phyloP scores from a whole-genome alignment of 768 basidiomycete species.

The Leccinum arenicola region DNA sequence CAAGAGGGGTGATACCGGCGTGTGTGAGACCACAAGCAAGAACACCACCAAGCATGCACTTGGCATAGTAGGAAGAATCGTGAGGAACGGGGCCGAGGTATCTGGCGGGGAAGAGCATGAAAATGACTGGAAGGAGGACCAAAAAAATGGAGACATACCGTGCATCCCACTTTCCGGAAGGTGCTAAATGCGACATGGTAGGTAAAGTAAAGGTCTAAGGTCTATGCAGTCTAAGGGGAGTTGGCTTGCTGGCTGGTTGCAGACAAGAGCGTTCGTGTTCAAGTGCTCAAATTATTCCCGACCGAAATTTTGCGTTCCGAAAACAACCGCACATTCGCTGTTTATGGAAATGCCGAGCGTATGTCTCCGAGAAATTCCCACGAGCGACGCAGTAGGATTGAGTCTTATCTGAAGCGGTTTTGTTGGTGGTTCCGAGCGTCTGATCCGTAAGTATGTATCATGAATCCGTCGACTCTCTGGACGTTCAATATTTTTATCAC shows the following conservation, averaged over 20 bases:
- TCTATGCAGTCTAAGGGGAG: background rate
- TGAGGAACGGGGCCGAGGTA: constrained; percentile 13
- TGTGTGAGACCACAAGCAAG: constrained; percentile 9
- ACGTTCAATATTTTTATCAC: too few species aligned
- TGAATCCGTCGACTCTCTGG: too few species aligned
- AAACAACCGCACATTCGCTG: constrained; percentile 1
- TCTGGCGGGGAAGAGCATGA: background rate
- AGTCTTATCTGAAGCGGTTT: too few species aligned
- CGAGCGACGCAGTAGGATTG: background rate
- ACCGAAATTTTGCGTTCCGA: constrained; percentile 9
- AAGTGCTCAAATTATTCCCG: background rate
- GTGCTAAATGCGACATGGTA: constrained; percentile 15
- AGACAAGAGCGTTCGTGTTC: background rate
- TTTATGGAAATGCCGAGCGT: background rate
- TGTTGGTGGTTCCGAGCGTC: too few species aligned
- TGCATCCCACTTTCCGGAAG: constrained; percentile 18
- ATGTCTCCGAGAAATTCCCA: background rate
- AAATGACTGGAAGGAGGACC: background rate
- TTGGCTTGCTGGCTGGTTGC: background rate
- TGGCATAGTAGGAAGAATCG: constrained; percentile 11
- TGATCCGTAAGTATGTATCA: too few species aligned
- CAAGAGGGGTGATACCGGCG: constrained; percentile 9
- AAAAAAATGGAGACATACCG: background rate
- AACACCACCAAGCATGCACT: constrained; percentile 11
- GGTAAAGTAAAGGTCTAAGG: background rate